phyloP scores from a whole-genome alignment of 2,329 filamentous ascomycete genomes.

The Mycocentrospora acerina region DNA sequence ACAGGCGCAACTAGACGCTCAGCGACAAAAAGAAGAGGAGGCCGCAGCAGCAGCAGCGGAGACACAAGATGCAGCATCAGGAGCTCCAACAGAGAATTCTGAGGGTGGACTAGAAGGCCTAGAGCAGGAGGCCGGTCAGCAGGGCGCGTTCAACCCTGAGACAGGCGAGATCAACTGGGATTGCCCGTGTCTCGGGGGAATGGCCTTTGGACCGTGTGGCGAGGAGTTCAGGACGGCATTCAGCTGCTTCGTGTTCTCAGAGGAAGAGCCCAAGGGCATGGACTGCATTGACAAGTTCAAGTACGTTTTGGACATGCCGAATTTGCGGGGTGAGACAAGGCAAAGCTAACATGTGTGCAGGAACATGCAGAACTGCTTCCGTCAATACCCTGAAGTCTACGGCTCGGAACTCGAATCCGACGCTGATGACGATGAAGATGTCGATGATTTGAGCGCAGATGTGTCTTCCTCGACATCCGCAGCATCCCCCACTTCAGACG shows the following conservation, averaged over 20 bases:
- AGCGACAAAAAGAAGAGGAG: constrained; percentile 20
- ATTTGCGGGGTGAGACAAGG: not conserved
- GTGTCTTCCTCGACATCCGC: constrained; percentile 4
- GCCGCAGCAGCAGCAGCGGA: constrained; percentile 9
- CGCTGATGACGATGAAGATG: constrained; percentile 68
- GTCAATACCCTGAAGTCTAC: constrained; percentile 88
- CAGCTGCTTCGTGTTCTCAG: constrained; percentile 96
- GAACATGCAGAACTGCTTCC: constrained; percentile 97
- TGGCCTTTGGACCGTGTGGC: constrained; percentile 94
- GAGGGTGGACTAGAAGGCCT: constrained; percentile 55
- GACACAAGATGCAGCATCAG: constrained; percentile 13
- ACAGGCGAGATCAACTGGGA: constrained; percentile 99
- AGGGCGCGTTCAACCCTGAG: constrained; percentile 96
- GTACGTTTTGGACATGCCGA: constrained; percentile 54
- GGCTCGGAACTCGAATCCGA: constrained; percentile 84
- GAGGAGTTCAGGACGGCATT: constrained; percentile 95
- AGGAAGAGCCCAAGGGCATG: constrained; percentile 94
- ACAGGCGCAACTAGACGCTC: constrained; percentile 33
- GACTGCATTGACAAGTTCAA: constrained; percentile 98
- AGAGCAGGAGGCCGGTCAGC: constrained; percentile 78
- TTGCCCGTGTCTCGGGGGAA: constrained; percentile 93
- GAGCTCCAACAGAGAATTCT: constrained; percentile 1
- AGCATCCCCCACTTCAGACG: not conserved
- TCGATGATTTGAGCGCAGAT: constrained; percentile 40
- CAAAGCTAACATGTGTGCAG: constrained; percentile 49